These are phyloP conservation scores for Quercus cerris DNA, from an alignment of 306 rosid species.

Conservation along the genomic window DNA sequence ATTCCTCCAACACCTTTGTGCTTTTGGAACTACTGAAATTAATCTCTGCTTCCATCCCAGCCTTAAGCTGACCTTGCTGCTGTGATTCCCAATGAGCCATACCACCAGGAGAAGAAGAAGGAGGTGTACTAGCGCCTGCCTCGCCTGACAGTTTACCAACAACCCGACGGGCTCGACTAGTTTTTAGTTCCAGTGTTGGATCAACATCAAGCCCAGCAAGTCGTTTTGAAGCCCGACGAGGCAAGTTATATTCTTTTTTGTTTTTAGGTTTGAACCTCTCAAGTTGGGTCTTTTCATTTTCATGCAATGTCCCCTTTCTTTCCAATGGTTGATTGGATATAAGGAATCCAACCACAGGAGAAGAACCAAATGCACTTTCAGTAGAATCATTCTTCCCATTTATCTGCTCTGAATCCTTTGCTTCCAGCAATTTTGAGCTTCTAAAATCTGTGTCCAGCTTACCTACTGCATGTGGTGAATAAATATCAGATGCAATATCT, in stretches of 20 bases:
- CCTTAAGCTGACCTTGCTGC: slow-evolving; percentile 16
- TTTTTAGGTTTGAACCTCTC: slow-evolving; percentile 28
- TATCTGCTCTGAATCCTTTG: slow-evolving; percentile 29
- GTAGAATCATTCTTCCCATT: slow-evolving; percentile 27
- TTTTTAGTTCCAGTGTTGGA: slow-evolving; percentile 49
- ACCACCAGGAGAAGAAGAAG: slow-evolving; percentile 24
- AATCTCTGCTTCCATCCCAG: slow-evolving; percentile 18
- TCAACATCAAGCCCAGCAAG: slow-evolving; percentile 79
- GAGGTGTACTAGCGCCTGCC: slow-evolving; percentile 25
- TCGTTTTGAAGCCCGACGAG: slow-evolving; percentile 85
- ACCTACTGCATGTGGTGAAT: slow-evolving; percentile 26
- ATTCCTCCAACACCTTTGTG: slow-evolving; percentile 5
- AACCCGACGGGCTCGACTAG: slow-evolving; percentile 34
- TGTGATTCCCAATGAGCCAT: slow-evolving; percentile 10
- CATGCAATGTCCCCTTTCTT: slow-evolving; percentile 23
- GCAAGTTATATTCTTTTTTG: slow-evolving; percentile 48
- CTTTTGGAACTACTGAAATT: not conserved
- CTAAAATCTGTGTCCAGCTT: slow-evolving; percentile 13
- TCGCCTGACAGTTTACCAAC: slow-evolving; percentile 30
- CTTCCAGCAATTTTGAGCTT: slow-evolving; percentile 21
- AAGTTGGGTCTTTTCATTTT: slow-evolving; percentile 24
- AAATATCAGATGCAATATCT: slow-evolving; percentile 24
- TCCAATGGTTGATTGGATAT: slow-evolving; percentile 27
- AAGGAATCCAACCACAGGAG: slow-evolving; percentile 12
- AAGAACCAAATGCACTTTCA: slow-evolving; percentile 22